Conservation (phyloP, 2,329 filamentous ascomycete genomes). For the Pseudocercospora musae region DNA sequence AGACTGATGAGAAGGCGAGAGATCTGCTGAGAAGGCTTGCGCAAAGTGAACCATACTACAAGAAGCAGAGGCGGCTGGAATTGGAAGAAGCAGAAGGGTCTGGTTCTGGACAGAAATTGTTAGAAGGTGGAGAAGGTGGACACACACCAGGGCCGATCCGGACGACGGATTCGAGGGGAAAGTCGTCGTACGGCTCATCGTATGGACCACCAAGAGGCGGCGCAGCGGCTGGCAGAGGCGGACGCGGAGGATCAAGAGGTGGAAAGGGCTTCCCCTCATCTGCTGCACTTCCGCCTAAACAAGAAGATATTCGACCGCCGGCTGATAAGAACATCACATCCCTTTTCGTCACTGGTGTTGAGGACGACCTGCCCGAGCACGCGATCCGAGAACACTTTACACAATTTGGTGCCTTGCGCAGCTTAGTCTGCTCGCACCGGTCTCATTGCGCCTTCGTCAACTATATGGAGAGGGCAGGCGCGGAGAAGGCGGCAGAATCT, state of each 20-base stretch:
- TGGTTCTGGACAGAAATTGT: conserved; percentile 41
- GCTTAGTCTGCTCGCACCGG: conserved; percentile 91
- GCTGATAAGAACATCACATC: conserved; percentile 83
- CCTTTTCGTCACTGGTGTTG: conserved; percentile 89
- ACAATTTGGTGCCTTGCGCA: conserved; percentile 83
- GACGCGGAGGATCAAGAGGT: conserved; percentile 42
- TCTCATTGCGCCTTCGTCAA: conserved; percentile 97
- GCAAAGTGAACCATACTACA: conserved; percentile 91
- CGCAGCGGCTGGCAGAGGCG: conserved; percentile 29
- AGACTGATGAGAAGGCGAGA: conserved; percentile 93
- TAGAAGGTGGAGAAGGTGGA: conserved; percentile 39
- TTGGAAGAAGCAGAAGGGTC: conserved; percentile 38
- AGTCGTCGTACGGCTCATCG: conserved; percentile 33
- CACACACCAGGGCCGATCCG: conserved; percentile 69
- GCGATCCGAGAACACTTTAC: conserved; percentile 89
- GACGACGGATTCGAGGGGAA: conserved; percentile 57
- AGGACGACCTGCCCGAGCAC: conserved; percentile 92
- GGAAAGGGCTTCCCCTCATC: conserved; percentile 64
- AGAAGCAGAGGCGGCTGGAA: conserved; percentile 71
- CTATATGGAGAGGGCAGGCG: conserved; percentile 77
- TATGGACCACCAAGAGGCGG: conserved; percentile 24
- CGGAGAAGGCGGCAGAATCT: conserved; percentile 78
- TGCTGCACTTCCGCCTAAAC: conserved; percentile 72
- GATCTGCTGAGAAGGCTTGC: conserved; percentile 82
- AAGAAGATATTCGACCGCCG: conserved; percentile 82